Base-by-base conservation (phyloP, 805 yeast species). In the Candida patagonica region DNA sequence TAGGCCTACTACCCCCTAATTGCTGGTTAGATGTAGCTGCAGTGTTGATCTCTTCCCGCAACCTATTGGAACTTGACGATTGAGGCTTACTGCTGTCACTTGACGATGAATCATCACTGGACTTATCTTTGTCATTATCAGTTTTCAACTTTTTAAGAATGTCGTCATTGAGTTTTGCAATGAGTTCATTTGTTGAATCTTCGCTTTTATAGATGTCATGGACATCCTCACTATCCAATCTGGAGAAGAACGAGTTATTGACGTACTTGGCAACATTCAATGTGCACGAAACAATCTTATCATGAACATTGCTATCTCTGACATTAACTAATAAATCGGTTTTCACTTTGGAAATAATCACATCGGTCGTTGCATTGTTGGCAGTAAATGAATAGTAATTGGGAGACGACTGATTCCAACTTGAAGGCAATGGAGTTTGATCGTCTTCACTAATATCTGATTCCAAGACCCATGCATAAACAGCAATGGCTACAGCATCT, bases 401-500 rank as follows among this genome's bases (percentile, higher is more conserved):
- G 16, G 52, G 52, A 8, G 48, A 39, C 5, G 42, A 41, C 5
- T 25, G 15, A 30, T 44, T 43, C 52, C 52, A 48, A 7, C 30
- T 19, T 9, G 26, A 29, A 9, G 31, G 35, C 30, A 44, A 20
- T 5, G n/a, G 17, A 5, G 20, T 37, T 6, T 19, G 29, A 24
- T 23, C 25, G 10, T 21, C n/a, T 24, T 16, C 26, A 10, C 26
- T 25, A 21, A 30, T 26, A 2, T 42, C 48, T 8, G 32, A 12
- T n/a, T 26, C 36, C 5, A 42, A 17, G 8, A 44, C 46, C 48
- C 48, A 42, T 10, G 43, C 40, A 36, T 47, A 46, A n/a, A 48
- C 44, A 4, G 43, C 46, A 10, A 41, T 30, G 6, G 49, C 52
- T 33, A 48, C 32, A 6, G 50, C 52, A 33, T 46, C 50, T n/a